phyloP scores from a whole-genome alignment of 345 rosid species.

The Boechera stricta region DNA sequence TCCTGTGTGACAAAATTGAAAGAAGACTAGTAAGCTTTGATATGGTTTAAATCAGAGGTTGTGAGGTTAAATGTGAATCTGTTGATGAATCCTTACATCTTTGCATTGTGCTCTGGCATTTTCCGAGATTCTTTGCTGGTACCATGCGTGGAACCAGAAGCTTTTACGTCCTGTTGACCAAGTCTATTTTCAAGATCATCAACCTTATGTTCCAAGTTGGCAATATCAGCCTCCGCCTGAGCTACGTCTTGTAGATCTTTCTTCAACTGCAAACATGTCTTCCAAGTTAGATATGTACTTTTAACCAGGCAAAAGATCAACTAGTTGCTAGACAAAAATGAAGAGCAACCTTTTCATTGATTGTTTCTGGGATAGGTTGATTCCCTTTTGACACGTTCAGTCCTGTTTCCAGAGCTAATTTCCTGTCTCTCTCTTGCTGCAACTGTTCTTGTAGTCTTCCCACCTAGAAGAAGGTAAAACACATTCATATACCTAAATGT shows the following conservation, averaged over 20 bases:
- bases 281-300: slow-evolving; percentile 37
- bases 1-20: slow-evolving; percentile 52
- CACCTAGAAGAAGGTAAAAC: slow-evolving; percentile 57
- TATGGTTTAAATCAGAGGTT: slow-evolving; percentile 16
- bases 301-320: slow-evolving; percentile 28
- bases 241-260: slow-evolving; percentile 69
- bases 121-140: slow-evolving; percentile 40
- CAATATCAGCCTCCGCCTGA: slow-evolving; percentile 64
- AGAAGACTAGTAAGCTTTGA: slow-evolving; percentile 22
- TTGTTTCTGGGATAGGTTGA: slow-evolving; percentile 43
- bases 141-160: slow-evolving; percentile 50
- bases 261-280: slow-evolving; percentile 56
- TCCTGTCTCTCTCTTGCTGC: slow-evolving; percentile 73
- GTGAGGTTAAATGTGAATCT: background rate
- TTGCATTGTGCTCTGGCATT: slow-evolving; percentile 45
- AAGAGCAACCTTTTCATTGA: slow-evolving; percentile 69
- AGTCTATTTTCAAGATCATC: slow-evolving; percentile 65
- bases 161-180: slow-evolving; percentile 51
- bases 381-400: slow-evolving; percentile 54
- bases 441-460: slow-evolving; percentile 77
- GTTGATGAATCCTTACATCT: slow-evolving; percentile 50
- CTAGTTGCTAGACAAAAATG: slow-evolving; percentile 7
- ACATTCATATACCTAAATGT: slow-evolving; percentile 9
- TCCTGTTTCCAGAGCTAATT: slow-evolving; percentile 68
- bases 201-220: slow-evolving; percentile 63